Base-by-base conservation (phyloP, 148 eudicot species). In the Linanthus parryae region DNA sequence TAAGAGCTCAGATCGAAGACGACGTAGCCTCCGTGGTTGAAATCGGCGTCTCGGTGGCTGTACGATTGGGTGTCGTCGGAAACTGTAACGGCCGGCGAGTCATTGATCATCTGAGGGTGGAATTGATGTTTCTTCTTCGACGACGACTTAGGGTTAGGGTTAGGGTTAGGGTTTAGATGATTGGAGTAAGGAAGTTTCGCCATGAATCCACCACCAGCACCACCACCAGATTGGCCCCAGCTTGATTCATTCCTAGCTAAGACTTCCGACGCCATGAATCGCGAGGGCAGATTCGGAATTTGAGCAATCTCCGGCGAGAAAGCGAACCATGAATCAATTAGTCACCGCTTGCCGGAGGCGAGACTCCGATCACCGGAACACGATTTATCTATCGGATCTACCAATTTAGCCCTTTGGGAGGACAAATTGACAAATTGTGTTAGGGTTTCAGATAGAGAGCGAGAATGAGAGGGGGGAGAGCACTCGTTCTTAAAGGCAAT, bases 31-130 rank as follows among this genome's bases (percentile, higher is more conserved):
- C 76, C 76, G 9, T 33, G 54, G 41, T 64, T 70, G 56, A 61
- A 64, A 15, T 61, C 55, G 28, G 80, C 35, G 7, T n/a, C 15
- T 14, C 48, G 33, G 19, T 67, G 77, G 18, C 70, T 78, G 48
- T 55, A 78, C 5, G 83, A 74, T 39, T 73, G 70, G 0, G 76
- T 76, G 2, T 78, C 83, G 24, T 78, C 83, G 6, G 79, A 58
- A 0, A 54, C 71, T 2, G 71, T 57, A 1, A 61, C 69, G 29
- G 60, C 61, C 2, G 63, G 56, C 8, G 64, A 56, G 1, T 65
- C 64, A 4, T 48, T 46, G 29, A 1, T 30, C 48, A 15, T 57
- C 51, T 23, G 26, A 12, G 7, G 52, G 8, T n/a, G 27, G 45
- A 37, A 60, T 56, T 38, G 23, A 8, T 71, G 65, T 61, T 74